Evolutionary conservation across 768 basidiomycete species (phyloP), one percentile per base, ranked within the genome.

Genomic region (Solioccasus polychromus): DNA sequence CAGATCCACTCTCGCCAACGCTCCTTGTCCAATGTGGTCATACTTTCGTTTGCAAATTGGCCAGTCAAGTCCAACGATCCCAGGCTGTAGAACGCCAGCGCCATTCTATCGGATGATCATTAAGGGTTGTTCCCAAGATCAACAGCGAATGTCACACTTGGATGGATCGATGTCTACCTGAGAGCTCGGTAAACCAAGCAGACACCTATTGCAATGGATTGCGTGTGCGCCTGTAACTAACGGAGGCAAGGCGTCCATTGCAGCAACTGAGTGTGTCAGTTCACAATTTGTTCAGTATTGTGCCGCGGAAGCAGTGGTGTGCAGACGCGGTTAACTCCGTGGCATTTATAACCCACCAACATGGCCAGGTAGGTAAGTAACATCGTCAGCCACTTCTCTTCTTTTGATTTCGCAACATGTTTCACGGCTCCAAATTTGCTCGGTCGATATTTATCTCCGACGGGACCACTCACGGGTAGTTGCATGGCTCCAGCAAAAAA

Each of bases 1-100:
- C 94, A 99, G 38, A 98, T 78, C 94, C 94, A 97, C 44, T 80
- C 72, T 37, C 69, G 70, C 85, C 88, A 95, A 1, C 62, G 62
- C 32, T 77, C 64, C n/a, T 78, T 77, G 52, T 92, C 82, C 14
- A 60, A 54, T 7, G 71, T 60, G 8, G 61, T 74, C 2, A 74
- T 74, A 52, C 77, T 78, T 4, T 53, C 52, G 29, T 38, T 35
- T 8, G 66, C 56, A 22, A 74, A 62, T 5, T 74, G 60, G 3
- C 75, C 81, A 9, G 92, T 73, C 24, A 98, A 68, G 58, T 97
- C 94, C 28, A 99, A 70, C 0, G 80, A 76, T 0, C 92, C 86
- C 17, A 98, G 69, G 54, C 88, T 92, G 63, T 98, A 99, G 71
- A 92, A 97, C 15, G 76, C 83, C 39, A 96, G 61, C 4, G 89